Percentiles rank a stretch among this genome's conserved stretches.
Evolutionary conservation across 805 yeast species (phyloP).

Genomic region (Blastobotrys mokoenaii): DNA sequence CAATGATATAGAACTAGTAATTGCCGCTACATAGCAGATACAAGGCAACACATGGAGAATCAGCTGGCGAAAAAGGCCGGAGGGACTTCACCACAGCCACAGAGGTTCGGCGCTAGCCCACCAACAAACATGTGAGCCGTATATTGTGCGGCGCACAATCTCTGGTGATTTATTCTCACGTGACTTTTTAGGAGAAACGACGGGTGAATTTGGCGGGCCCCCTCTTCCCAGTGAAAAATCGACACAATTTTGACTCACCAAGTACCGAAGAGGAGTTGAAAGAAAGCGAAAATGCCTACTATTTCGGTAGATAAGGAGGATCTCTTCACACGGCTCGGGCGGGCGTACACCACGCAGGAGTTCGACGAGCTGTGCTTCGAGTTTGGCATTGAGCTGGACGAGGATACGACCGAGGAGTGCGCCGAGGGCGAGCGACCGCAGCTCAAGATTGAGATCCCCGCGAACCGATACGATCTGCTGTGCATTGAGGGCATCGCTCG

Average conservation of each 20-base stretch:
- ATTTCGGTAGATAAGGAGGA: conserved; percentile 92
- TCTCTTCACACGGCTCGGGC: conserved; percentile 70
- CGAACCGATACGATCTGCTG: conserved; percentile 95
- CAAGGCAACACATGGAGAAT: too few species aligned
- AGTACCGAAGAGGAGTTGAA: not conserved
- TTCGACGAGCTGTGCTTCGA: conserved; percentile 96
- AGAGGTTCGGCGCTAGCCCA: too few species aligned
- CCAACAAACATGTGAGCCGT: too few species aligned
- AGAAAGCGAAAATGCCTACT: conserved; percentile 70
- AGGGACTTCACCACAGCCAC: too few species aligned
- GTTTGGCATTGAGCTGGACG: conserved; percentile 95
- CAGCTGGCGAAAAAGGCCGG: too few species aligned
- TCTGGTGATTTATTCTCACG: too few species aligned
- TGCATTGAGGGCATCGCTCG: conserved; percentile 98
- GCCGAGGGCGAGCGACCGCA: conserved; percentile 97
- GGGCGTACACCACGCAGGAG: conserved; percentile 62
- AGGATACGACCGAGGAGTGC: conserved; percentile 77
- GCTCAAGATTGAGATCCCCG: conserved; percentile 92
- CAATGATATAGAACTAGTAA: too few species aligned
- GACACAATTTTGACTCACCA: too few species aligned
- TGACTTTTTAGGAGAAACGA: not conserved
- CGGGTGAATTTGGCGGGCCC: not conserved
- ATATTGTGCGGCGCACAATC: too few species aligned
- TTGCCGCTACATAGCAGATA: too few species aligned
- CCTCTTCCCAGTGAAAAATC: too few species aligned